These are phyloP conservation scores for Crithidia expoeki DNA, from an alignment of 208 protist genomes.

Conservation along the genomic window DNA sequence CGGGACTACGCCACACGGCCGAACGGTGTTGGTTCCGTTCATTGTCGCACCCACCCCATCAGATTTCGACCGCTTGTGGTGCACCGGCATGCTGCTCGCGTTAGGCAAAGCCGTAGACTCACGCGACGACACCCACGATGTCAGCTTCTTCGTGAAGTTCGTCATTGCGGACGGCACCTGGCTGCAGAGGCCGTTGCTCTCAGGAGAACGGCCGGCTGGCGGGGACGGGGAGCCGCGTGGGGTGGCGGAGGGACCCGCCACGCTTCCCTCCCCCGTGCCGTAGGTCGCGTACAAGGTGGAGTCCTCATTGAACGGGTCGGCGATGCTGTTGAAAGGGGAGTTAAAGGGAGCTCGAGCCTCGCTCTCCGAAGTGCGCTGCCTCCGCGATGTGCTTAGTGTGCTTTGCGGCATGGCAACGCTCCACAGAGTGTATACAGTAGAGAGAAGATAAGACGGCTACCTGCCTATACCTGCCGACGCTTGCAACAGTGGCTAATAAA, in stretches of 20 bases:
- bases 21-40: background rate
- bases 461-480: no score
- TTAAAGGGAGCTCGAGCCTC: conserved; percentile 9
- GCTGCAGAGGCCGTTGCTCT: background rate
- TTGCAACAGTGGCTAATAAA: no score
- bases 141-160: conserved; percentile 1
- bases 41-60: background rate
- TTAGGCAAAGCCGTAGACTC: background rate
- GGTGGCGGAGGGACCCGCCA: background rate
- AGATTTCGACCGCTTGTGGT: conserved; percentile 11
- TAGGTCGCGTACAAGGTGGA: conserved; percentile 14
- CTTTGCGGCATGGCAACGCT: conserved; percentile 7
- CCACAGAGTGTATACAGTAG: background rate
- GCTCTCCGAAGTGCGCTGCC: conserved; percentile 15
- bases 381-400: conserved; percentile 4
- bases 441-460: conserved; percentile 20
- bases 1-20: background rate
- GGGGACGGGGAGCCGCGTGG: background rate
- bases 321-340: conserved; percentile 4
- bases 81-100: background rate
- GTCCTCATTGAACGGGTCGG: conserved; percentile 20
- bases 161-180: conserved; percentile 10
- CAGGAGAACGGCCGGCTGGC: background rate
- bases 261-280: conserved; percentile 23
- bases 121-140: conserved; percentile 5